A percentile compares a stretch with the other conserved stretches of the same genome.
These are phyloP conservation scores for Croton laevigatus DNA, from an alignment of 441 rosid genomes.

Conservation along the genomic window DNA sequence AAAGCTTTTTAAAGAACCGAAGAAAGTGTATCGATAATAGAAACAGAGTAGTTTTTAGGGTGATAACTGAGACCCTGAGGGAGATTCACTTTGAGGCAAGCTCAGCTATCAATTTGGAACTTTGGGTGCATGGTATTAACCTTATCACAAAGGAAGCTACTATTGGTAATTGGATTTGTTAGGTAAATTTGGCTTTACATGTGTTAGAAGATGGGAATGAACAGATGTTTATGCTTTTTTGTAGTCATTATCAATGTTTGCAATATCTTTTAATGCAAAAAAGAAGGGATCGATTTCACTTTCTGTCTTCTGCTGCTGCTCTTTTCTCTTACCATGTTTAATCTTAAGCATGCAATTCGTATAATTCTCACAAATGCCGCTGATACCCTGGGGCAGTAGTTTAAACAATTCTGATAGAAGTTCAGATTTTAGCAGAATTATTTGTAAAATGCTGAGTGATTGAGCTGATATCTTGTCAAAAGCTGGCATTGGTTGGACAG, in stretches of 20 bases:
- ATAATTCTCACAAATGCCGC: no score
- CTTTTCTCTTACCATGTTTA: no score
- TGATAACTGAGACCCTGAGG: constrained; percentile 1
- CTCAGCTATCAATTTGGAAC: neutral
- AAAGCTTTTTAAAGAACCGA: constrained; percentile 25
- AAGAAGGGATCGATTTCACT: no score
- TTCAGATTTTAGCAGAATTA: neutral
- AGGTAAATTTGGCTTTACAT: neutral
- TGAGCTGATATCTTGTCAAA: neutral
- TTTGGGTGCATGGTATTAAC: constrained; percentile 8
- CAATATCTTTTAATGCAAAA: no score
- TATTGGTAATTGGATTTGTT: neutral
- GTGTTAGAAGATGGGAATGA: no score
- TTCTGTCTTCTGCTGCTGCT: no score
- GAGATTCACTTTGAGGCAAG: constrained; percentile 12
- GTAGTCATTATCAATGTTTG: no score
- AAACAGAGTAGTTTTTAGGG: constrained; percentile 6
- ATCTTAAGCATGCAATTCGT: no score
- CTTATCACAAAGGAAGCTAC: neutral
- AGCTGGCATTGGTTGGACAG: neutral
- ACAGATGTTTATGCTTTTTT: no score
- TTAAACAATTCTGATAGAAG: neutral
- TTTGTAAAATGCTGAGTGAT: neutral
- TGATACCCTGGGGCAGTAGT: neutral
- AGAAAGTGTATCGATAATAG: constrained; percentile 9